Conservation (phyloP, 148 eudicot species). For the Amaranthus hypochondriacus region DNA sequence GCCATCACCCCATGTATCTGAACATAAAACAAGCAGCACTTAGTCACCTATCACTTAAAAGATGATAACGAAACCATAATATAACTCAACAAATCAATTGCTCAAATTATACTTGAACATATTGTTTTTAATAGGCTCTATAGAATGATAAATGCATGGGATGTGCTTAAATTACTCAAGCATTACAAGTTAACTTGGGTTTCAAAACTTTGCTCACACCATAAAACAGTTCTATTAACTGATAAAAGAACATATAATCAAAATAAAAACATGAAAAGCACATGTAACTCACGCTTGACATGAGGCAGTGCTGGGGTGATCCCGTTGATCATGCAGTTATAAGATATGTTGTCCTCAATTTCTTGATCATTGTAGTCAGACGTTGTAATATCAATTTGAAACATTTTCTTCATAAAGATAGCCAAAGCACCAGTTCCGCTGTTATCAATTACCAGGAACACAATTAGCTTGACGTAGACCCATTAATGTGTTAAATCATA, state of each 20-base stretch:
- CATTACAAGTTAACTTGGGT: background rate
- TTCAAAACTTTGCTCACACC: background rate
- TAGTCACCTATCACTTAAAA: slow-evolving; percentile 4
- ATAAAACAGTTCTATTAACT: background rate
- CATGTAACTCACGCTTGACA: slow-evolving; percentile 59
- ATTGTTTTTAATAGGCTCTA: background rate
- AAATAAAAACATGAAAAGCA: slow-evolving; percentile 8
- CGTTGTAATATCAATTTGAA: slow-evolving; percentile 78
- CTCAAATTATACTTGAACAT: background rate
- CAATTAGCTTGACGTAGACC: slow-evolving; percentile 1
- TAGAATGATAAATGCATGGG: background rate
- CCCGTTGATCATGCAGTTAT: slow-evolving; percentile 75
- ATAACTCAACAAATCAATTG: background rate
- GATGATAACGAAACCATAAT: background rate
- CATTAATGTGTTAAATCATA: background rate
- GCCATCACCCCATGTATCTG: slow-evolving; percentile 96
- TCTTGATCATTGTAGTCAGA: slow-evolving; percentile 92
- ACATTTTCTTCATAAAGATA: slow-evolving; percentile 62
- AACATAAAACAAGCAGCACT: slow-evolving; percentile 19
- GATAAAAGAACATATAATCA: background rate
- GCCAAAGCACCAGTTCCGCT: slow-evolving; percentile 98
- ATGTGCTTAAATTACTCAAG: background rate
- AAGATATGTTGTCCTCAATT: slow-evolving; percentile 80
- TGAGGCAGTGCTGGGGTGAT: slow-evolving; percentile 70
- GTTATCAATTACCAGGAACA: slow-evolving; percentile 18